A percentile compares a stretch with the other conserved stretches of the same genome.
Conservation (phyloP, 306 rosid genomes). For the Castanospermum australe region DNA sequence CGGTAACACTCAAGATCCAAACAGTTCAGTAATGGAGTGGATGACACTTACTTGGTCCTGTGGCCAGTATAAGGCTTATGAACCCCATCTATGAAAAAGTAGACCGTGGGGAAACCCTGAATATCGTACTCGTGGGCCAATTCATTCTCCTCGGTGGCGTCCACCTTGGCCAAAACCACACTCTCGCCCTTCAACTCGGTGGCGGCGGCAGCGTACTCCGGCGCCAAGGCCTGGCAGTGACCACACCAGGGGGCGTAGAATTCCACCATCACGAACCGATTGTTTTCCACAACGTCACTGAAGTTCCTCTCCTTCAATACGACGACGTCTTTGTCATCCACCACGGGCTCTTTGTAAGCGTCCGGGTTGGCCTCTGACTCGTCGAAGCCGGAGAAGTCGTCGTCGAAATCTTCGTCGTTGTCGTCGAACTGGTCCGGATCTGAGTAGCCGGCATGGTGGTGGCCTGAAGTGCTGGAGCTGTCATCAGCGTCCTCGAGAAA, state of each 20-base stretch:
- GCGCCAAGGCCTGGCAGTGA: constrained; percentile 86
- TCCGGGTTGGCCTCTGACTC: constrained; percentile 45
- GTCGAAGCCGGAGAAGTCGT: constrained; percentile 63
- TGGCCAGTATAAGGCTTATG: constrained; percentile 85
- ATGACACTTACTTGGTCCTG: constrained; percentile 65
- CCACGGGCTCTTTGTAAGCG: constrained; percentile 49
- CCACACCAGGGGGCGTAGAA: constrained; percentile 99
- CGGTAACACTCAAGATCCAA: background rate
- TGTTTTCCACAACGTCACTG: constrained; percentile 64
- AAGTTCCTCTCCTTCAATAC: constrained; percentile 85
- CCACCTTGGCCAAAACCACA: constrained; percentile 86
- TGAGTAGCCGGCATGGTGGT: constrained; percentile 17
- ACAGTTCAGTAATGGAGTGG: background rate
- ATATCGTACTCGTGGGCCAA: constrained; percentile 77
- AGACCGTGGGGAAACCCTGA: constrained; percentile 83
- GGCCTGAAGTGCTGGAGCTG: constrained; percentile 8
- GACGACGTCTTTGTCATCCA: constrained; percentile 84
- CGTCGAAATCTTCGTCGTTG: constrained; percentile 48
- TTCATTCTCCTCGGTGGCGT: constrained; percentile 83
- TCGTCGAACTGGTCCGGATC: constrained; percentile 53
- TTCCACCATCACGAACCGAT: constrained; percentile 79
- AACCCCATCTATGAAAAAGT: constrained; percentile 77
- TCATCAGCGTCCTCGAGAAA: constrained; percentile 74
- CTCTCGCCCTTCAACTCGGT: constrained; percentile 72
- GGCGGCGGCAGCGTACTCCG: constrained; percentile 92